Evolutionary conservation across 2,329 filamentous ascomycete genomes (phyloP).

Genomic region (Plectosphaerella sp.): DNA sequence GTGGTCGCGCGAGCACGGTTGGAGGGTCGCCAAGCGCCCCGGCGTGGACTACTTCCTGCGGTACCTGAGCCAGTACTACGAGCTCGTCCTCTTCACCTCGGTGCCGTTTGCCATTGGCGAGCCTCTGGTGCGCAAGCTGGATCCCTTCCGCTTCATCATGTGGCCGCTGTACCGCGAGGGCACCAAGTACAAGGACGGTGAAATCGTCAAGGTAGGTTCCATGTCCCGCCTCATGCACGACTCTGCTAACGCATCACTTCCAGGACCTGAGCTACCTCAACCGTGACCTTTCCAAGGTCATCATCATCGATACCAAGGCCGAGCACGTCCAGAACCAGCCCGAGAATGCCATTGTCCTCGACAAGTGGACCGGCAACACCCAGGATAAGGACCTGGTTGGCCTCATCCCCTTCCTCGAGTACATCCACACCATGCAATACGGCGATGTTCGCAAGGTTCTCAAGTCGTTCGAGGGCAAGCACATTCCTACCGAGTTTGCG

Average conservation of each 20-base stretch:
- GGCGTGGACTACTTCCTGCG: constrained; percentile 96
- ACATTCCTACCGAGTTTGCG: constrained; percentile 88
- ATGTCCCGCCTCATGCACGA: neutral
- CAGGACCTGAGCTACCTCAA: constrained; percentile 97
- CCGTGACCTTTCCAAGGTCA: constrained; percentile 89
- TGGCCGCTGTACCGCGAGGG: constrained; percentile 95
- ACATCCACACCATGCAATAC: constrained; percentile 90
- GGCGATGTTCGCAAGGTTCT: constrained; percentile 81
- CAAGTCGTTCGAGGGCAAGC: constrained; percentile 82
- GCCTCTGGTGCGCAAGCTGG: constrained; percentile 85
- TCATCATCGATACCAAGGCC: constrained; percentile 85
- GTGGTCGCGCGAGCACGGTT: constrained; percentile 91
- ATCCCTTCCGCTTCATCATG: constrained; percentile 91
- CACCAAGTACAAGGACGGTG: constrained; percentile 93
- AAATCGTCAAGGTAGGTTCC: constrained; percentile 80
- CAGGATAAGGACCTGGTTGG: constrained; percentile 83
- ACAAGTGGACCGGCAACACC: constrained; percentile 82
- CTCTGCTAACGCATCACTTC: constrained; percentile 10
- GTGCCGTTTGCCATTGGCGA: constrained; percentile 82
- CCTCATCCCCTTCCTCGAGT: constrained; percentile 95
- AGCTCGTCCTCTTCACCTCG: constrained; percentile 91
- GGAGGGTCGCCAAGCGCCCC: constrained; percentile 90
- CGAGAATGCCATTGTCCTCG: constrained; percentile 90
- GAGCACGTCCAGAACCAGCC: constrained; percentile 83
- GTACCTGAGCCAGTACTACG: constrained; percentile 97